Conservation (phyloP, 768 basidiomycete genomes). For the Rhizopogon rudus region DNA sequence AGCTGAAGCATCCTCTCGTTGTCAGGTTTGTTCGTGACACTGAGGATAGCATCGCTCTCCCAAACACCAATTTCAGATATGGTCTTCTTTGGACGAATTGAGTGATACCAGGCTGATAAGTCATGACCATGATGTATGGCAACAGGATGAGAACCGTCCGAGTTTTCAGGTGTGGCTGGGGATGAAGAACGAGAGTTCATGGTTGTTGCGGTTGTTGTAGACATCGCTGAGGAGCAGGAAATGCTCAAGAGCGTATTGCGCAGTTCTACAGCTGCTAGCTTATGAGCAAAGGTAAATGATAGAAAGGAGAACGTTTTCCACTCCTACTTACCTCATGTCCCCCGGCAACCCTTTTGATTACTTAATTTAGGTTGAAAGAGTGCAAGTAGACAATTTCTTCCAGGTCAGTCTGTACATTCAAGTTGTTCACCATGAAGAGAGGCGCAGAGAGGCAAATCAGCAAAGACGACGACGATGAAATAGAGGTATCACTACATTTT, state of each 20-base stretch:
- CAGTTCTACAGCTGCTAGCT: too few relatives aligned
- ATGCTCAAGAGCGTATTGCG: slow-evolving; percentile 3
- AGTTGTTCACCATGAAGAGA: slow-evolving; percentile 54
- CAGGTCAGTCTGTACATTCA: not conserved
- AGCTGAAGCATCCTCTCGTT: slow-evolving; percentile 56
- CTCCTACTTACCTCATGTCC: slow-evolving; percentile 5
- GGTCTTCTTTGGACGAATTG: slow-evolving; percentile 39
- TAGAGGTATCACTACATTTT: slow-evolving; percentile 20
- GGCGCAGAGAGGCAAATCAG: slow-evolving; percentile 67
- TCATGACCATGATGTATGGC: slow-evolving; percentile 47
- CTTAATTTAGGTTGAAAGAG: slow-evolving; percentile 13
- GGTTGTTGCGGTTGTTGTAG: slow-evolving; percentile 48
- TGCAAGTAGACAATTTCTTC: not conserved
- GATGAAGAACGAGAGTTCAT: slow-evolving; percentile 67
- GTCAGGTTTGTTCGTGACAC: slow-evolving; percentile 41
- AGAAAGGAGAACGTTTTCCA: not conserved
- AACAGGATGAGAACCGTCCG: slow-evolving; percentile 47
- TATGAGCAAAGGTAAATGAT: not conserved
- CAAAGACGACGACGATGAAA: slow-evolving; percentile 44
- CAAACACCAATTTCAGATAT: slow-evolving; percentile 35
- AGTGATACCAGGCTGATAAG: slow-evolving; percentile 54
- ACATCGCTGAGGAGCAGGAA: slow-evolving; percentile 35
- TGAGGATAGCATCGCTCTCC: slow-evolving; percentile 37
- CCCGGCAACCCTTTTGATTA: slow-evolving; percentile 12
- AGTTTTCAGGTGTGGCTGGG: slow-evolving; percentile 62